A percentile compares a stretch with the other conserved stretches of the same genome.
These are phyloP conservation scores for Chaetomium olivaceum DNA, from an alignment of 2,329 filamentous ascomycete genomes.

Conservation along the genomic window DNA sequence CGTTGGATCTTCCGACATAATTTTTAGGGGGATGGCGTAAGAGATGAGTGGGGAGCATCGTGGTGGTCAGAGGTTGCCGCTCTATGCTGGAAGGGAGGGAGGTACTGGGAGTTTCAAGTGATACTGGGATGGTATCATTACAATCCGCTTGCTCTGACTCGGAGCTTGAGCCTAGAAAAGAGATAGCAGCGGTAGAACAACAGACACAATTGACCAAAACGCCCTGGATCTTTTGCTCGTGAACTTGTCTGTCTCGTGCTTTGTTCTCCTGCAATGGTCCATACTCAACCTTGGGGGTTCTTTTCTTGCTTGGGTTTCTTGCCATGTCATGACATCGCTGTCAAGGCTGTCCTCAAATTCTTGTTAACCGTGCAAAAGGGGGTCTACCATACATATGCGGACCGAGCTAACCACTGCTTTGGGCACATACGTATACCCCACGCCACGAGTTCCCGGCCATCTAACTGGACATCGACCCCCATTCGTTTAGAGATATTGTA, in stretches of 20 bases:
- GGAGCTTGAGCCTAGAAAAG: neutral
- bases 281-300: no score
- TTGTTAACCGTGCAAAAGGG: no score
- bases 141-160: neutral
- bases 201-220: neutral
- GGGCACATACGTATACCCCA: neutral
- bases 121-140: neutral
- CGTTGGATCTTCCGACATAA: conserved; percentile 9
- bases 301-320: no score
- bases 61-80: neutral
- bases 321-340: no score
- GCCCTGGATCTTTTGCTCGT: neutral
- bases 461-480: no score
- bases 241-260: neutral
- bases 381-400: no score
- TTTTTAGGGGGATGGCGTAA: neutral
- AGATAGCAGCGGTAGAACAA: neutral
- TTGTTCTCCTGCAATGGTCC: neutral
- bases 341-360: no score
- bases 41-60: neutral
- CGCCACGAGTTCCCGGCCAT: no score
- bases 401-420: no score
- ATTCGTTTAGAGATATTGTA: neutral
- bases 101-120: neutral
- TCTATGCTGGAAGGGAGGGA: neutral